Evolutionary conservation across 78 protist genomes (phyloP).

Genomic region (Speleostelium caveatum): DNA sequence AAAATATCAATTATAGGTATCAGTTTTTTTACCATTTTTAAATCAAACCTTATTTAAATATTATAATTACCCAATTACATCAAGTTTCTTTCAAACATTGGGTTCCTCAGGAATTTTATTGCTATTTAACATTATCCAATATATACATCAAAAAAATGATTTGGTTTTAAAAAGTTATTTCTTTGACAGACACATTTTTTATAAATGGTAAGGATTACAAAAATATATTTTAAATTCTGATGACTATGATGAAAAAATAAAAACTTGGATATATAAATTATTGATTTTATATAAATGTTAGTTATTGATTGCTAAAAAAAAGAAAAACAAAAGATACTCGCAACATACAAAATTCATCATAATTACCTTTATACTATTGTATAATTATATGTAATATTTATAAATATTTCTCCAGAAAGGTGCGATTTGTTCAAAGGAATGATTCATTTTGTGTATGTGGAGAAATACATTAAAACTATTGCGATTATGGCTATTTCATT

Average conservation of each 20-base stretch:
- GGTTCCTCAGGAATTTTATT: constrained; percentile 7
- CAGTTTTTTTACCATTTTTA: constrained; percentile 6
- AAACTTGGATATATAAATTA: not conserved
- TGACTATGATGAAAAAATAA: not conserved
- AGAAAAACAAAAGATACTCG: too few relatives aligned
- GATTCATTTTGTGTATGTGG: not conserved
- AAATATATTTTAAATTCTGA: too few relatives aligned
- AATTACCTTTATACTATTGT: too few relatives aligned
- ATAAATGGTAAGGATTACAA: constrained; percentile 9
- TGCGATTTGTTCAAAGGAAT: not conserved
- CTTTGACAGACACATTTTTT: not conserved
- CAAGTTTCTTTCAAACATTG: constrained; percentile 29
- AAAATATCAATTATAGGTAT: too few relatives aligned
- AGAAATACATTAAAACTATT: not conserved
- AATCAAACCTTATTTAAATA: constrained; percentile 5
- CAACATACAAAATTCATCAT: too few relatives aligned
- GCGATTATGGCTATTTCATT: not conserved
- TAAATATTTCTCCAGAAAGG: not conserved
- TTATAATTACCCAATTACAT: constrained; percentile 15
- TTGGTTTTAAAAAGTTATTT: constrained; percentile 16
- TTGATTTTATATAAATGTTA: too few relatives aligned
- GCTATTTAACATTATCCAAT: constrained; percentile 8
- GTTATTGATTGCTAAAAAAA: not conserved
- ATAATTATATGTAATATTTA: too few relatives aligned
- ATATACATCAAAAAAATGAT: constrained; percentile 3